phyloP scores from a whole-genome alignment of 495 filamentous ascomycete genomes.

The Podospora pseudoanserina region DNA sequence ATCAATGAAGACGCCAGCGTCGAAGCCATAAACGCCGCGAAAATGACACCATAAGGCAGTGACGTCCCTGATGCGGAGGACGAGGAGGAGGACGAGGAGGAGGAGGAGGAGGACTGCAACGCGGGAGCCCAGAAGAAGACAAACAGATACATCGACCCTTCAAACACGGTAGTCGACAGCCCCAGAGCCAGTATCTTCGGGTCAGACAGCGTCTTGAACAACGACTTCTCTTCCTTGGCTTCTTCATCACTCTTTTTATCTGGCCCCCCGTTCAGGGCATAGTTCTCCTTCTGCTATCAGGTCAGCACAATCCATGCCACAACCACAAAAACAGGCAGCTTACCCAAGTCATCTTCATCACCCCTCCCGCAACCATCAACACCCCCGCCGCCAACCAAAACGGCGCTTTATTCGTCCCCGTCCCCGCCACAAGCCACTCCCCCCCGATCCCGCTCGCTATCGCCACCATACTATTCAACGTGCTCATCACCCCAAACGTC shows the following conservation, averaged over 20 bases:
- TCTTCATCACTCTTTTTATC: conserved; percentile 1
- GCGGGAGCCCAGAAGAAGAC: conserved; percentile 56
- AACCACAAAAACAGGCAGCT: conserved; percentile 12
- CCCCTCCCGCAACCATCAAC: conserved; percentile 37
- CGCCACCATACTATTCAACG: conserved; percentile 50
- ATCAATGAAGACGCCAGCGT: conserved; percentile 49
- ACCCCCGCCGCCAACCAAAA: conserved; percentile 41
- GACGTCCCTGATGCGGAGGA: conserved; percentile 28
- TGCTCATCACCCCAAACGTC: conserved; percentile 51
- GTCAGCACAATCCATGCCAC: no score
- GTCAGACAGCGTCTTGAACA: conserved; percentile 28
- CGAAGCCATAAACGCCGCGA: conserved; percentile 54
- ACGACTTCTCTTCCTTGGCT: conserved; percentile 16
- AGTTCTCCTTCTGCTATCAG: conserved; percentile 42
- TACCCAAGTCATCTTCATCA: conserved; percentile 49
- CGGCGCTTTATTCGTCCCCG: conserved; percentile 49
- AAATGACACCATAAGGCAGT: conserved; percentile 56
- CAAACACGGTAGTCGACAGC: conserved; percentile 50
- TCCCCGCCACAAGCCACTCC: conserved; percentile 42
- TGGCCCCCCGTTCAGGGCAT: conserved; percentile 17
- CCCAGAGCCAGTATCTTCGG: conserved; percentile 45
- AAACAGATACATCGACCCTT: conserved; percentile 58
- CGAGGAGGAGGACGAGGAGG: conserved; percentile 26
- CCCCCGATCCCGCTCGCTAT: conserved; percentile 53
- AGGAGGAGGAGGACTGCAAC: conserved; percentile 39